These are phyloP conservation scores for Avena sativa DNA, from an alignment of 176 grass and related monocot genomes.

Conservation along the genomic window DNA sequence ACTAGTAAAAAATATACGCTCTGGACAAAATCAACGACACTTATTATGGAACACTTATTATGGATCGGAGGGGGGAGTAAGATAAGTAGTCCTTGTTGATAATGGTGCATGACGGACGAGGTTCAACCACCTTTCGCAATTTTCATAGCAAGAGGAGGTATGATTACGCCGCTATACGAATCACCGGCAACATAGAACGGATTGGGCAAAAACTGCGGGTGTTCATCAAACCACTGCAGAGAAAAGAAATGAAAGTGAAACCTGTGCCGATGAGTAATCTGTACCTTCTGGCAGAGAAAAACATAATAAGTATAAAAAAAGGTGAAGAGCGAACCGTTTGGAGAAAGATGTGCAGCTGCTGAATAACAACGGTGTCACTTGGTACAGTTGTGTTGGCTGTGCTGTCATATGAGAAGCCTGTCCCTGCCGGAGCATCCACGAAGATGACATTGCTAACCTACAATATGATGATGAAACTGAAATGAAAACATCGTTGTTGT, in stretches of 20 bases:
- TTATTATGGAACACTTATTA: too few species aligned
- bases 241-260: neutral
- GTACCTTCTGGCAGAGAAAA: neutral
- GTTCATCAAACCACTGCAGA: constrained; percentile 70
- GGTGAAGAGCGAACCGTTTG: neutral
- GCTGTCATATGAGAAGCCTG: constrained; percentile 67
- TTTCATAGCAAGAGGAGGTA: constrained; percentile 55
- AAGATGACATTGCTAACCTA: constrained; percentile 71
- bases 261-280: neutral
- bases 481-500: neutral
- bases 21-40: neutral
- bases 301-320: too few species aligned
- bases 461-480: neutral
- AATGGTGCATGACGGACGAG: neutral
- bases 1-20: neutral
- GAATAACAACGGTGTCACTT: constrained; percentile 39
- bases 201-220: constrained; percentile 57
- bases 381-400: neutral
- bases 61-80: neutral
- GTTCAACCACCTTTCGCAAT: constrained; percentile 52
- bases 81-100: neutral
- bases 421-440: constrained; percentile 60
- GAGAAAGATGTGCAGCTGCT: constrained; percentile 50
- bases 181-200: constrained; percentile 73
- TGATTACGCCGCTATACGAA: constrained; percentile 67